Conservation (phyloP, 2,329 filamentous ascomycete species). For the Aspergillus felis region DNA sequence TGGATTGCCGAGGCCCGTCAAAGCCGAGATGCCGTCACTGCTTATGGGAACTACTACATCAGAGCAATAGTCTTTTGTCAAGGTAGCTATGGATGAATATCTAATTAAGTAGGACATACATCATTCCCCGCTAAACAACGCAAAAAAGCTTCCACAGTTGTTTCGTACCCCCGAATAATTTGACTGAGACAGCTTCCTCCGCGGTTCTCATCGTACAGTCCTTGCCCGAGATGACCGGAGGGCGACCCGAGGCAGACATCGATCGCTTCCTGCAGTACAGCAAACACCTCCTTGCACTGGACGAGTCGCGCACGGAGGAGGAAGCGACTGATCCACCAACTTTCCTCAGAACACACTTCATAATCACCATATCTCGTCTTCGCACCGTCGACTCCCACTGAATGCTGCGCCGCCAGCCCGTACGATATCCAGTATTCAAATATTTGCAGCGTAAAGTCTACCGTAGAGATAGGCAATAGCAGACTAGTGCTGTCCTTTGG, state of each 20-base stretch:
- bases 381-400: slow-evolving; percentile 2
- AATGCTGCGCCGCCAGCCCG: slow-evolving; percentile 10
- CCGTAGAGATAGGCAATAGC: slow-evolving; percentile 25
- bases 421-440: slow-evolving; percentile 30
- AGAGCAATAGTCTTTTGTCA: too few species aligned
- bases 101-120: slow-evolving; percentile 21
- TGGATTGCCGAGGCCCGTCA: slow-evolving; percentile 9
- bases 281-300: slow-evolving; percentile 25
- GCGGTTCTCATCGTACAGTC: slow-evolving; percentile 1
- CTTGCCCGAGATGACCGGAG: not conserved
- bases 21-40: slow-evolving; percentile 4
- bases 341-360: slow-evolving; percentile 26
- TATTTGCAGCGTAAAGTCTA: slow-evolving; percentile 29
- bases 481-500: slow-evolving; percentile 27
- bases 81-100: too few species aligned
- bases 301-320: slow-evolving; percentile 24
- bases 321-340: slow-evolving; percentile 24
- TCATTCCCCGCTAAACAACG: slow-evolving; percentile 21
- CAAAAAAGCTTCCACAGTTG: slow-evolving; percentile 26
- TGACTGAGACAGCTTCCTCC: slow-evolving; percentile 22
- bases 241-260: slow-evolving; percentile 2
- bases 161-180: slow-evolving; percentile 27
- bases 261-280: slow-evolving; percentile 18
- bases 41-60: not conserved
- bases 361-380: slow-evolving; percentile 30